phyloP scores from a whole-genome alignment of 2,329 filamentous ascomycete species.

The Cladosporium sp. region DNA sequence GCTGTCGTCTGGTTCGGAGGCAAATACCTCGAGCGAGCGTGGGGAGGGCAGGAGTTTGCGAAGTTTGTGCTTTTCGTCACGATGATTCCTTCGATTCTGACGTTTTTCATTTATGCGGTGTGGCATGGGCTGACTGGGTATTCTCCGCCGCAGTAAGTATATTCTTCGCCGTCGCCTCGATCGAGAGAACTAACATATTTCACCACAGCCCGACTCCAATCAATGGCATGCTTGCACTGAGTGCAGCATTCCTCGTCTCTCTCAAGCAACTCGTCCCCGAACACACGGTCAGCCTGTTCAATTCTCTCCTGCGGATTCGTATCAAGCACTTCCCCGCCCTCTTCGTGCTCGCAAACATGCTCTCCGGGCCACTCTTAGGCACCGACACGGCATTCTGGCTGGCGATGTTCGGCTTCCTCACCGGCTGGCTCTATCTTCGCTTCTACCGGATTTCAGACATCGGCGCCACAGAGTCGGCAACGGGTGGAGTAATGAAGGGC shows the following conservation, averaged over 20 bases:
- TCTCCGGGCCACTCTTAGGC: slow-evolving; percentile 63
- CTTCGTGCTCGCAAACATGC: slow-evolving; percentile 69
- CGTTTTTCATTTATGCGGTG: slow-evolving; percentile 71
- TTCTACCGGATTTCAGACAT: slow-evolving; percentile 76
- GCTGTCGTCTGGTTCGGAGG: slow-evolving; percentile 87
- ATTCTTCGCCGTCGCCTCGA: not conserved
- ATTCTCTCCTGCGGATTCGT: slow-evolving; percentile 82
- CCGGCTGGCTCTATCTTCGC: slow-evolving; percentile 91
- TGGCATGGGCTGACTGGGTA: slow-evolving; percentile 64
- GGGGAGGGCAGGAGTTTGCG: slow-evolving; percentile 87
- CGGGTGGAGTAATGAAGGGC: slow-evolving; percentile 65
- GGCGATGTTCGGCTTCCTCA: slow-evolving; percentile 76
- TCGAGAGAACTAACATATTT: not conserved
- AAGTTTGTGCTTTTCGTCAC: slow-evolving; percentile 81
- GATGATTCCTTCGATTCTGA: slow-evolving; percentile 76
- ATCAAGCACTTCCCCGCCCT: slow-evolving; percentile 79
- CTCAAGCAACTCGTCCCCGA: slow-evolving; percentile 98
- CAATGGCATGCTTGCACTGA: slow-evolving; percentile 83
- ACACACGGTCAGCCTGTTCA: slow-evolving; percentile 92
- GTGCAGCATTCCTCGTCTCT: slow-evolving; percentile 90
- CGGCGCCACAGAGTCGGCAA: slow-evolving; percentile 49
- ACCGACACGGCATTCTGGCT: slow-evolving; percentile 79
- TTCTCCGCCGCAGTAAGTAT: slow-evolving; percentile 64
- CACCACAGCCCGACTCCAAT: slow-evolving; percentile 70
- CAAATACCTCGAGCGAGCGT: slow-evolving; percentile 91